phyloP scores from a whole-genome alignment of 2,329 filamentous ascomycete species.

The Colletotrichum filicis region DNA sequence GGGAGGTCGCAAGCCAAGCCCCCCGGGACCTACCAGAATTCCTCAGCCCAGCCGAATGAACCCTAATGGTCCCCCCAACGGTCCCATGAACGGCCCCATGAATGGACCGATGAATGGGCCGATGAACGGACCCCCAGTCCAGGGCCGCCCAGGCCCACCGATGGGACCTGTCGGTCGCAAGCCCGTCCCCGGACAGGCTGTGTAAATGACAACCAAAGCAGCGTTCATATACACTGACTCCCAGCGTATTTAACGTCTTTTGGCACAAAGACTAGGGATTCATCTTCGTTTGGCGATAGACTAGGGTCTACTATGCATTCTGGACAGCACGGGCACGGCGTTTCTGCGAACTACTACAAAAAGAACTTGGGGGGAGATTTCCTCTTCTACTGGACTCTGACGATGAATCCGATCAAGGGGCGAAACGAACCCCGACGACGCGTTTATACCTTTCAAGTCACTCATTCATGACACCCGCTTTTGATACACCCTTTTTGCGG shows the following conservation, averaged over 20 bases:
- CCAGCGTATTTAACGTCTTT: constrained; percentile 33
- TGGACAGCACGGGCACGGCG: constrained; percentile 34
- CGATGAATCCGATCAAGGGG: constrained; percentile 27
- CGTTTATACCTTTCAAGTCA: constrained; percentile 36
- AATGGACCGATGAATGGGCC: constrained; percentile 22
- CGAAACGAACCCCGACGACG: constrained; percentile 19
- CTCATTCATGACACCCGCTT: constrained; percentile 36
- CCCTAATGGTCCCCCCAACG: constrained; percentile 41
- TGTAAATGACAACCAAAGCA: constrained; percentile 8
- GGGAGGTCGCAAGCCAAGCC: constrained; percentile 51
- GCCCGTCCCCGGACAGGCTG: constrained; percentile 59
- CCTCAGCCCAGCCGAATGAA: constrained; percentile 54
- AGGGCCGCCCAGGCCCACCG: constrained; percentile 38
- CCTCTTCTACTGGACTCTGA: constrained; percentile 17
- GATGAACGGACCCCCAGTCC: constrained; percentile 35
- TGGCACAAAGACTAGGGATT: constrained; percentile 29
- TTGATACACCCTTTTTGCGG: constrained; percentile 38
- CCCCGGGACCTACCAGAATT: constrained; percentile 58
- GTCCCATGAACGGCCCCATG: neutral
- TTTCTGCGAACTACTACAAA: constrained; percentile 34
- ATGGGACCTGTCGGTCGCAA: constrained; percentile 62
- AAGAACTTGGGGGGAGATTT: constrained; percentile 5
- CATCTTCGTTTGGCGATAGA: constrained; percentile 35
- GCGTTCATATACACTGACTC: constrained; percentile 15
- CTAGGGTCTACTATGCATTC: constrained; percentile 33